Conservation (phyloP, 75 land plant species). For the Pinus taeda region DNA sequence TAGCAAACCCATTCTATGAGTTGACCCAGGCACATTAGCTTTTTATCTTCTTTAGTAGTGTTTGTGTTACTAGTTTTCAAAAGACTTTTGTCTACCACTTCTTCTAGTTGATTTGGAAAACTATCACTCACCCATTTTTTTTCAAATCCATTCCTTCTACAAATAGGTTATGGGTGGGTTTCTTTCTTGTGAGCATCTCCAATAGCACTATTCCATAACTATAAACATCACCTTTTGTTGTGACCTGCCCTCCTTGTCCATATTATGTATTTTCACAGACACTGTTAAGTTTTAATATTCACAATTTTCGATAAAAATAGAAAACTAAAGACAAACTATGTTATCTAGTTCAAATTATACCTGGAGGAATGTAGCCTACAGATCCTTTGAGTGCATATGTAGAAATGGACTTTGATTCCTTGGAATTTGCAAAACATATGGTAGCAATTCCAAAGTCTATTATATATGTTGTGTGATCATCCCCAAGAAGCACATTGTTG, state of each 20-base stretch:
- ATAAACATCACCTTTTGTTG: not conserved
- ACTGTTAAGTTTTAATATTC: not conserved
- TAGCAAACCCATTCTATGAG: not conserved
- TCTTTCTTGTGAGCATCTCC: not conserved
- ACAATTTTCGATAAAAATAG: not conserved
- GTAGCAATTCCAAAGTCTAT: conserved; percentile 17
- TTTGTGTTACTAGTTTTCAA: not conserved
- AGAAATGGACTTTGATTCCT: not conserved
- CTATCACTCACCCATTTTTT: not conserved
- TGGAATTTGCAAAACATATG: not conserved
- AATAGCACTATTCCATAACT: not conserved
- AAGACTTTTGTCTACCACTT: not conserved
- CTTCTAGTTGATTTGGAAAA: not conserved
- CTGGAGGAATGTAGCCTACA: conserved; percentile 2
- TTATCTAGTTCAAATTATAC: not conserved
- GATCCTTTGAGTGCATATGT: not conserved
- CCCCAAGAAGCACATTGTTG: conserved; percentile 17
- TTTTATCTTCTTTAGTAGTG: not conserved
- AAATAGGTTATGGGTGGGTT: not conserved
- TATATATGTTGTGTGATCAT: conserved; percentile 5
- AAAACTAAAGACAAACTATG: not conserved
- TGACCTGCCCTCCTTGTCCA: not conserved
- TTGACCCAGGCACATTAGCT: not conserved
- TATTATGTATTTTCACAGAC: not conserved
- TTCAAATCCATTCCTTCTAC: not conserved